Evolutionary conservation across 2,329 filamentous ascomycete species (phyloP).

Genomic region (Ramichloridium luteum): DNA sequence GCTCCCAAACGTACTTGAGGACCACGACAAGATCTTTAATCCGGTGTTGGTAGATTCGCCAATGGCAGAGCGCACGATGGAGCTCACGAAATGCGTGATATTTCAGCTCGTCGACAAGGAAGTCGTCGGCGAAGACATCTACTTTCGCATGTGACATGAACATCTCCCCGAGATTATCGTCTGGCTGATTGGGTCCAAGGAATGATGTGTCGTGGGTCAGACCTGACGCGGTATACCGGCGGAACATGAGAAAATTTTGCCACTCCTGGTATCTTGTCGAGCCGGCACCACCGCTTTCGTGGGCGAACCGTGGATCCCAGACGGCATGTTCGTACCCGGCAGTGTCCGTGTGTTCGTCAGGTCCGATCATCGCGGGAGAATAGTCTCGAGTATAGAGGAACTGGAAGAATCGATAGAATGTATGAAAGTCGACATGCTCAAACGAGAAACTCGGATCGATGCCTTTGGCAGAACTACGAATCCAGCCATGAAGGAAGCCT

Average conservation of each 20-base stretch:
- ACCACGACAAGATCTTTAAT: constrained; percentile 2
- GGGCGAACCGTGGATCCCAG: too few species aligned
- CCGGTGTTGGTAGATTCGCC: constrained; percentile 1
- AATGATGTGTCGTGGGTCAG: too few species aligned
- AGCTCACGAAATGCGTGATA: constrained; percentile 4
- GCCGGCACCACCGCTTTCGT: too few species aligned
- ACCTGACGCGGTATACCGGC: too few species aligned
- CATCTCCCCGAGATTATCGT: constrained; percentile 6
- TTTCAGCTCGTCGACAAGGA: constrained; percentile 2
- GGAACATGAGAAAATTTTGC: too few species aligned
- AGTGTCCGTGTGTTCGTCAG: too few species aligned
- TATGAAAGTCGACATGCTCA: constrained; percentile 4
- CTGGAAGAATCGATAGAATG: constrained; percentile 8
- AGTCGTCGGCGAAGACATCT: constrained; percentile 5
- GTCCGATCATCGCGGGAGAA: constrained; percentile 5
- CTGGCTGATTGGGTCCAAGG: too few species aligned
- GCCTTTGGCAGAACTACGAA: constrained; percentile 1
- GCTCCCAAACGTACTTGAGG: constrained; percentile 3
- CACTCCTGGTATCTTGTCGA: too few species aligned
- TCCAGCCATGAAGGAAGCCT: not conserved
- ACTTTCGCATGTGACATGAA: constrained; percentile 7
- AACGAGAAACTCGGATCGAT: not conserved
- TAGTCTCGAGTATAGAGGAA: constrained; percentile 10
- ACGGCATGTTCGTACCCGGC: too few species aligned
- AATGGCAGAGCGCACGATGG: constrained; percentile 2